These are phyloP conservation scores for Xylaria sp. DNA, from an alignment of 2,329 filamentous ascomycete genomes.

Conservation along the genomic window DNA sequence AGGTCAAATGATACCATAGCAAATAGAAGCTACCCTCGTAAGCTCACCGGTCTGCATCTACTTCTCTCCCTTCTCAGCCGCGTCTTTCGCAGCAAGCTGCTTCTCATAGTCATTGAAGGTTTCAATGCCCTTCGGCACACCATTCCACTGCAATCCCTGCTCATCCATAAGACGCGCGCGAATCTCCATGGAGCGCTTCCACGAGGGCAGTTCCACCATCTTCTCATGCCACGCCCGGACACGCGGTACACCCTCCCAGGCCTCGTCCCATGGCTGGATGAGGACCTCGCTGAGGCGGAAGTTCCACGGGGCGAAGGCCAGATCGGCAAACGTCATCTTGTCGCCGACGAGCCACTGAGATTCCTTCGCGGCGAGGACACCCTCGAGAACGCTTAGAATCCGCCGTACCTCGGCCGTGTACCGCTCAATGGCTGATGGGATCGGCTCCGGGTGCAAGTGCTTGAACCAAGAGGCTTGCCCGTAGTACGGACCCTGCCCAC, in stretches of 20 bases:
- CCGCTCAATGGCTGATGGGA: slow-evolving; percentile 45
- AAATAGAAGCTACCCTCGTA: no score
- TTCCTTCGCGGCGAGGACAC: slow-evolving; percentile 13
- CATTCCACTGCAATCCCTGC: slow-evolving; percentile 50
- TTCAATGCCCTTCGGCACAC: slow-evolving; percentile 50
- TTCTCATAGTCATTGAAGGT: slow-evolving; percentile 29
- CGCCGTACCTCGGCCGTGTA: slow-evolving; percentile 47
- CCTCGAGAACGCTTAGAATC: slow-evolving; percentile 43
- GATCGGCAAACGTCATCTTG: slow-evolving; percentile 48
- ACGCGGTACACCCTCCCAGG: slow-evolving; percentile 31
- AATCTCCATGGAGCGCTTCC: slow-evolving; percentile 49
- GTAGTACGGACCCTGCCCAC: slow-evolving; percentile 54
- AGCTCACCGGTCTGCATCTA: no score
- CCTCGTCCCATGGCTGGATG: background rate
- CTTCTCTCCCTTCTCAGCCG: no score
- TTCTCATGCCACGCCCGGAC: slow-evolving; percentile 48
- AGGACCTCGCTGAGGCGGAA: slow-evolving; percentile 12
- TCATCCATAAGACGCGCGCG: slow-evolving; percentile 50
- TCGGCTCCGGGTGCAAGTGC: slow-evolving; percentile 40
- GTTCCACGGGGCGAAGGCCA: slow-evolving; percentile 39
- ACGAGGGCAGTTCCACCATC: slow-evolving; percentile 48
- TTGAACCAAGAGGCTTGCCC: slow-evolving; percentile 37
- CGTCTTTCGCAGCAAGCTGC: background rate
- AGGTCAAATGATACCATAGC: no score
- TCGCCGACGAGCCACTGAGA: slow-evolving; percentile 40